These are phyloP conservation scores for Prunus campanulata DNA, from an alignment of 306 rosid genomes.

Conservation along the genomic window DNA sequence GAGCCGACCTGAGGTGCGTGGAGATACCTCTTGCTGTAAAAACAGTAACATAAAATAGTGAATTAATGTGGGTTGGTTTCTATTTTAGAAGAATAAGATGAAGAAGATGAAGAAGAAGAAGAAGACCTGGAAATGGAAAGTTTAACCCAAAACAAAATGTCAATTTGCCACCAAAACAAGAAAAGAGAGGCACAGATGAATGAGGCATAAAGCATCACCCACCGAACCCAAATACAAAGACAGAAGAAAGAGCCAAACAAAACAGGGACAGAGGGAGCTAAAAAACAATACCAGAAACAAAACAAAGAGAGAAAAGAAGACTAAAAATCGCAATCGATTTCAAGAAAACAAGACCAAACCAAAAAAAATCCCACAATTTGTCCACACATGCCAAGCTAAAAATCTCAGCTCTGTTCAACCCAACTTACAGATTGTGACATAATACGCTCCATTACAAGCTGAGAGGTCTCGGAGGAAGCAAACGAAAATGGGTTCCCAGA, in stretches of 20 bases:
- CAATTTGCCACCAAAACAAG: background rate
- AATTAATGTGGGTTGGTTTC: no score
- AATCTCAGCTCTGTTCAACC: background rate
- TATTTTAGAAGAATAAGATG: background rate
- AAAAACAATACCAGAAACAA: background rate
- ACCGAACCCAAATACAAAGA: background rate
- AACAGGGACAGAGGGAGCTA: background rate
- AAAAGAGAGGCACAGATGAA: background rate
- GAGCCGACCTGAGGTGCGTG: slow-evolving; percentile 87
- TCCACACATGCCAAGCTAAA: slow-evolving; percentile 19
- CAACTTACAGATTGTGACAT: slow-evolving; percentile 83
- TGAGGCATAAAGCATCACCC: background rate
- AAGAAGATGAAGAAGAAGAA: background rate
- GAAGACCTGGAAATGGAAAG: slow-evolving; percentile 3
- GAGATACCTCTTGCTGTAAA: slow-evolving; percentile 75
- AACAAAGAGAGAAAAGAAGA: background rate
- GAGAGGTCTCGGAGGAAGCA: slow-evolving; percentile 83
- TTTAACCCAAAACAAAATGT: background rate
- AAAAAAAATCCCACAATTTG: slow-evolving; percentile 25
- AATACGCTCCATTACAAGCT: slow-evolving; percentile 88
- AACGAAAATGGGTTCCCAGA: slow-evolving; percentile 82
- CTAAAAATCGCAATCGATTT: slow-evolving; percentile 17
- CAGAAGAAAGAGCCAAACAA: background rate
- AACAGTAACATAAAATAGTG: background rate
- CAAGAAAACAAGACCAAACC: background rate